phyloP scores from a whole-genome alignment of 164 flowering plant species.

The Magnolia kwangsiensis region DNA sequence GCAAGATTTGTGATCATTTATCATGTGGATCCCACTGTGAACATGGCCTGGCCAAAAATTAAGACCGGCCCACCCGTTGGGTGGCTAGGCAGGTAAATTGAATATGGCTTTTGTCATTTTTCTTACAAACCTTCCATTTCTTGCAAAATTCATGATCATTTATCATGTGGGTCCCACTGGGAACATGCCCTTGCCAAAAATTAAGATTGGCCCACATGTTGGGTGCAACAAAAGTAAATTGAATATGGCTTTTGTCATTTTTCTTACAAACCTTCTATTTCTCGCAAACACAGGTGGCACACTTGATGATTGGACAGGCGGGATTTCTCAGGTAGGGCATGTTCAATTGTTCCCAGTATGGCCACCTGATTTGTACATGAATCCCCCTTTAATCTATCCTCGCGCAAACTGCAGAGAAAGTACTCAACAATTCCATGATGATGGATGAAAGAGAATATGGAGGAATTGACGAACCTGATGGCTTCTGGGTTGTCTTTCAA shows the following conservation, averaged over 20 bases:
- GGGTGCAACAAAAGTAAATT: not conserved
- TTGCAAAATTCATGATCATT: not conserved
- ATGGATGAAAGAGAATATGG: not conserved
- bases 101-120: too few species aligned
- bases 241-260: too few species aligned
- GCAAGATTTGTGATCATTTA: not conserved
- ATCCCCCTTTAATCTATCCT: not conserved
- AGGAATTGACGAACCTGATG: conserved; percentile 43
- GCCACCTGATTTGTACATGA: not conserved
- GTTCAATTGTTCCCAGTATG: not conserved
- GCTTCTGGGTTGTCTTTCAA: conserved; percentile 71
- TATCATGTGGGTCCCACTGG: not conserved
- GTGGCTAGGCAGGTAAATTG: not conserved
- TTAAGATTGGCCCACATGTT: not conserved
- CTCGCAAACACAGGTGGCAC: too few species aligned
- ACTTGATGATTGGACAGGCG: not conserved
- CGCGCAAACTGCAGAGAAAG: not conserved
- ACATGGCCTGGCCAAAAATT: not conserved
- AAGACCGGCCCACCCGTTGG: not conserved
- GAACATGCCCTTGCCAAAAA: not conserved
- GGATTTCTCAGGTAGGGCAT: not conserved
- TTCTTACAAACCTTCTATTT: too few species aligned
- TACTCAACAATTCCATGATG: not conserved
- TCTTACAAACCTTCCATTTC: too few species aligned
- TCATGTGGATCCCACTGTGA: not conserved